Percentiles rank a stretch among this genome's conserved stretches.
Evolutionary conservation across 305 asterid species (phyloP).

Genomic region (Rubia balearica): DNA sequence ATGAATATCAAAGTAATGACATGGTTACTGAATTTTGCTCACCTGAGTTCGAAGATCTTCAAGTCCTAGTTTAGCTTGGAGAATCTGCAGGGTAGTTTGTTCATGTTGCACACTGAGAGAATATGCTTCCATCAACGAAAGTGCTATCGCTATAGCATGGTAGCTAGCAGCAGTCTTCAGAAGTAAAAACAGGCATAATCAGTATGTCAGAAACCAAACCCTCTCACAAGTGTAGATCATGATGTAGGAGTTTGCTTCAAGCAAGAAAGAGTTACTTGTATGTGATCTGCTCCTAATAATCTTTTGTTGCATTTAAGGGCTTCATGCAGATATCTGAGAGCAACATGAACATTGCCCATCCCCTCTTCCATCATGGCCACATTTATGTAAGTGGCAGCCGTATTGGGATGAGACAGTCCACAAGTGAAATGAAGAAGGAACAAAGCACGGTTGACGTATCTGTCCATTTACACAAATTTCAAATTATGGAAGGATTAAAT

Average conservation of each 20-base stretch:
- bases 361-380: slow-evolving; percentile 99
- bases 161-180: slow-evolving; percentile 98
- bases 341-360: slow-evolving; percentile 98
- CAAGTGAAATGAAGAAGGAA: slow-evolving; percentile 97
- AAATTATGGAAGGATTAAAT: neutral
- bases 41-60: slow-evolving; percentile 99
- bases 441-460: slow-evolving; percentile 96
- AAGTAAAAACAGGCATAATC: slow-evolving; percentile 9
- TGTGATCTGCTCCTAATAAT: slow-evolving; percentile 93
- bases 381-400: slow-evolving; percentile 98
- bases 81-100: slow-evolving; percentile 93
- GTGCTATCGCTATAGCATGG: slow-evolving; percentile 99
- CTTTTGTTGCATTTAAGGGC: slow-evolving; percentile 96
- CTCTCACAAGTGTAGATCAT: neutral
- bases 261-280: slow-evolving; percentile 60
- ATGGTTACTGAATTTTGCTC: slow-evolving; percentile 15
- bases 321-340: slow-evolving; percentile 98
- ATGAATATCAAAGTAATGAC: neutral
- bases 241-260: slow-evolving; percentile 9
- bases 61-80: slow-evolving; percentile 89
- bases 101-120: slow-evolving; percentile 98
- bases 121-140: slow-evolving; percentile 98
- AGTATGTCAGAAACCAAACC: neutral
- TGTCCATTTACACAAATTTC: slow-evolving; percentile 32
- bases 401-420: slow-evolving; percentile 98